Conservation (phyloP, 495 filamentous ascomycete species). For the Penicillium desertorum region DNA sequence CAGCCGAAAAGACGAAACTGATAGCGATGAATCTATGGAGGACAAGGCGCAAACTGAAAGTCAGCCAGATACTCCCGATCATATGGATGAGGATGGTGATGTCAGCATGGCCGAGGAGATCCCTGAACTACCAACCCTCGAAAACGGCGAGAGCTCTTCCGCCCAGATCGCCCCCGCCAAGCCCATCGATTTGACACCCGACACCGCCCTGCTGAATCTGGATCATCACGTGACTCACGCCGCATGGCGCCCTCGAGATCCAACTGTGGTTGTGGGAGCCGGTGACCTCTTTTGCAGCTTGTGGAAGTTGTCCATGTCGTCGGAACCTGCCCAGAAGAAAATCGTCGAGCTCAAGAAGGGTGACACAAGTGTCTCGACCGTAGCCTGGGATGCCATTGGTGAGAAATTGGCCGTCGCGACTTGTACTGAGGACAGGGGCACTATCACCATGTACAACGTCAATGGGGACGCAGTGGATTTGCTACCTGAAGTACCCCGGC, state of each 20-base stretch:
- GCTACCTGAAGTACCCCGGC: constrained; percentile 47
- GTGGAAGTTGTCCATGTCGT: constrained; percentile 62
- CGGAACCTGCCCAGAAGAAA: constrained; percentile 40
- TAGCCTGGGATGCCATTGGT: constrained; percentile 72
- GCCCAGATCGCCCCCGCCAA: constrained; percentile 60
- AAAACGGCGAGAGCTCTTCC: constrained; percentile 65
- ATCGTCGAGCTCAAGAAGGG: constrained; percentile 38
- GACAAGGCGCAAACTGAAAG: constrained; percentile 39
- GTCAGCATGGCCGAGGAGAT: constrained; percentile 47
- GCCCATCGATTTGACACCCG: constrained; percentile 62
- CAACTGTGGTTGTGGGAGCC: constrained; percentile 69
- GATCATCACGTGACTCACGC: constrained; percentile 67
- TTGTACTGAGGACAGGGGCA: constrained; percentile 59
- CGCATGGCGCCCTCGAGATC: constrained; percentile 75
- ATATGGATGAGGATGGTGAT: constrained; percentile 45
- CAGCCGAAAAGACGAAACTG: constrained; percentile 54
- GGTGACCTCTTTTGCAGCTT: constrained; percentile 78
- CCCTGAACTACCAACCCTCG: constrained; percentile 58
- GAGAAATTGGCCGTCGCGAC: constrained; percentile 67
- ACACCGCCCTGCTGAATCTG: constrained; percentile 64
- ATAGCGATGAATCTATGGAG: constrained; percentile 58
- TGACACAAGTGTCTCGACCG: constrained; percentile 48
- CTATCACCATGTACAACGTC: constrained; percentile 66
- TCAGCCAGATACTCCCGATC: constrained; percentile 18
- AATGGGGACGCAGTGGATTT: constrained; percentile 57